A percentile compares a stretch with the other conserved stretches of the same genome.
These are phyloP conservation scores for Boletus reticulatus DNA, from an alignment of 768 basidiomycete species.

Conservation along the genomic window DNA sequence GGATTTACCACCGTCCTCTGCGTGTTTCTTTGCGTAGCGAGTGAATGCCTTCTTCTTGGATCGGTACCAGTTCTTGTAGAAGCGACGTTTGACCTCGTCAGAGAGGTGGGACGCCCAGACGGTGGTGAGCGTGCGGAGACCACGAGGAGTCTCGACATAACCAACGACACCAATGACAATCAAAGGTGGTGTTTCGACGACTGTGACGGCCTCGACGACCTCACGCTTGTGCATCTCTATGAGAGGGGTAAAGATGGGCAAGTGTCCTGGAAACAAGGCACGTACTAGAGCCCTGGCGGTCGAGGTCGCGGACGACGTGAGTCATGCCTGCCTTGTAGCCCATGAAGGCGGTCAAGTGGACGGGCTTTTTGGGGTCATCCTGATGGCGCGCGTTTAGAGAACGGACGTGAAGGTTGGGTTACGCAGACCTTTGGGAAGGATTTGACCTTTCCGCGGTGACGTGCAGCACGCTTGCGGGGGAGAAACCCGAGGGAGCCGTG, in stretches of 20 bases:
- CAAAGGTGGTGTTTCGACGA: slow-evolving; percentile 96
- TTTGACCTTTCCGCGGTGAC: slow-evolving; percentile 99
- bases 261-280: slow-evolving; percentile 16
- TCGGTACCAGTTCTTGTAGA: slow-evolving; percentile 99
- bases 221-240: slow-evolving; percentile 99
- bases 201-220: slow-evolving; percentile 95
- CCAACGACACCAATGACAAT: slow-evolving; percentile 97
- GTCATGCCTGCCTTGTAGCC: slow-evolving; percentile 99
- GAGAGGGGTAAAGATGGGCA: background rate
- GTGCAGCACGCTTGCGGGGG: slow-evolving; percentile 93
- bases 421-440: slow-evolving; percentile 90
- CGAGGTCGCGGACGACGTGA: slow-evolving; percentile 97
- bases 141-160: slow-evolving; percentile 99
- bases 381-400: slow-evolving; percentile 31
- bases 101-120: slow-evolving; percentile 98
- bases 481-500: slow-evolving; percentile 98
- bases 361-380: slow-evolving; percentile 99
- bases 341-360: slow-evolving; percentile 96
- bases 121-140: slow-evolving; percentile 97
- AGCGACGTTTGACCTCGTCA: slow-evolving; percentile 96
- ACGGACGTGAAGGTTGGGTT: background rate
- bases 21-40: slow-evolving; percentile 99
- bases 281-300: slow-evolving; percentile 98
- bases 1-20: slow-evolving; percentile 91
- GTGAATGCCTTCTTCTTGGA: slow-evolving; percentile 99